phyloP scores from a whole-genome alignment of 257 asterid species.

The Solanum megistacrolobum region DNA sequence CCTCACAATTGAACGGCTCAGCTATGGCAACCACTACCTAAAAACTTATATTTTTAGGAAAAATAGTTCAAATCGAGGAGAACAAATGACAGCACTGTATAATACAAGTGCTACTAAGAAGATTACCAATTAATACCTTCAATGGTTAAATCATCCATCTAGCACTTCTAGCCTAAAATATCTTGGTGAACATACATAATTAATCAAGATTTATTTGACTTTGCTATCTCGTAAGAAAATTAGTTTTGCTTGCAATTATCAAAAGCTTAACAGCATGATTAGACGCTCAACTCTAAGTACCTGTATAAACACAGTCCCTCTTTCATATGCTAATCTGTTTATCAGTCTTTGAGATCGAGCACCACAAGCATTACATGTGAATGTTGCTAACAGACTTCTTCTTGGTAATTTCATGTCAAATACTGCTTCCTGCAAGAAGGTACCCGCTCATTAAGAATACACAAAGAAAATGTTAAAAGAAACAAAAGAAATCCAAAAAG shows the following conservation, averaged over 20 bases:
- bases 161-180: neutral
- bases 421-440: slow-evolving; percentile 42
- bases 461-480: neutral
- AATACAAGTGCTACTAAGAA: neutral
- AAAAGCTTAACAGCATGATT: neutral
- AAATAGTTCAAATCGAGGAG: neutral
- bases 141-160: neutral
- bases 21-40: neutral
- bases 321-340: slow-evolving; percentile 87
- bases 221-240: neutral
- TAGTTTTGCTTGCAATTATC: neutral
- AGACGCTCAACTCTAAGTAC: slow-evolving; percentile 17
- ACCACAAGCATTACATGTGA: slow-evolving; percentile 77
- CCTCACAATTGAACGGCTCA: neutral
- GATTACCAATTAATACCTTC: neutral
- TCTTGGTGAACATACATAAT: neutral
- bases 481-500: neutral
- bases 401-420: slow-evolving; percentile 77
- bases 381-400: slow-evolving; percentile 63
- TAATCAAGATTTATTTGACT: neutral
- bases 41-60: neutral
- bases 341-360: slow-evolving; percentile 55
- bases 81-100: neutral
- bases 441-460: neutral
- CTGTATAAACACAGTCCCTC: slow-evolving; percentile 89